Evolutionary conservation across 1,139 yeast genomes (phyloP), one percentile per base, ranked within the genome.

Genomic region (Yamadazyma dushanensis): DNA sequence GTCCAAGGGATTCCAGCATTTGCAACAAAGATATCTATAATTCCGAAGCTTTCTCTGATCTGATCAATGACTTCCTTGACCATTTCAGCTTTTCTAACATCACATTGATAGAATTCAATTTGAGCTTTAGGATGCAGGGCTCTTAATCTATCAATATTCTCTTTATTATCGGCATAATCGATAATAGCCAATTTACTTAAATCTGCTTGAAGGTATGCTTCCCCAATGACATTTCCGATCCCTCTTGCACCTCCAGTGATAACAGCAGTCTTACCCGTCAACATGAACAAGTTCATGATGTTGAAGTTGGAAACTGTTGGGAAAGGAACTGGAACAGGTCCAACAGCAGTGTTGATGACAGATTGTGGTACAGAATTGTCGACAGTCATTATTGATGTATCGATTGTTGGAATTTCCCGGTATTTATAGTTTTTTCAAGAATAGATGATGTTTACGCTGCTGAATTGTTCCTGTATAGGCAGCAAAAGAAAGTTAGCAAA

Each of bases 1-100:
- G 71, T 65, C 64, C 73, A 70, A 26, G 73, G 74, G 32, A 71
- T 60, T 18, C 78, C 80, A 10, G 80, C 79, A 47, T 74, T 75
- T 40, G 78, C 76, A 32, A 74, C 73, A 37, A 73, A 72, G 19
- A 73, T 70, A 49, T 76, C 80, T 36, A 76, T 63, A 17, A 58
- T 59, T 13, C 63, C 59, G 41, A 70, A 70, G n/a, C 57, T 62
- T 21, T 48, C 50, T 39, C 54, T 60, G 38, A 66, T 59, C 26
- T 52, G 42, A 25, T 53, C 58, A 31, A 70, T 58, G 11, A 64
- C 65, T 14, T 49, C 41, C 36, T 60, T 48, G 25, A 70, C 75
- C 38, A 61, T 62, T 5, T 63, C 64, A 28, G 62, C 55, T 45
- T 61, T 59, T 48, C 72, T 61, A 32, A 70, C 71, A 44, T 70